A percentile compares a stretch with the other conserved stretches of the same genome.
phyloP scores from a whole-genome alignment of 768 basidiomycete species.

The Hydnomerulius pinastri region DNA sequence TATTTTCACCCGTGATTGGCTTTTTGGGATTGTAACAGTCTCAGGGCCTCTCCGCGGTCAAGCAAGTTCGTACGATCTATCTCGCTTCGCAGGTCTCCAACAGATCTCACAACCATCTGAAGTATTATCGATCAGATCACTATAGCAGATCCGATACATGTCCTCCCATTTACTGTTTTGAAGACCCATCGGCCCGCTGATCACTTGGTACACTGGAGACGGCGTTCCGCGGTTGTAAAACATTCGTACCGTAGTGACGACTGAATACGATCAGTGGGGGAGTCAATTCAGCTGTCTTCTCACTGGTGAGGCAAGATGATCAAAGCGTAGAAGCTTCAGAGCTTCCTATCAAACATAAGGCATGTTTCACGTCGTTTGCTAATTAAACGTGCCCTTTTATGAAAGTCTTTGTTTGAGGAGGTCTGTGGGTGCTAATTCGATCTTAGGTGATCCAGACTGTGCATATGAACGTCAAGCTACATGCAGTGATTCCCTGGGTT shows the following conservation, averaged over 20 bases:
- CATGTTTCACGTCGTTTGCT: background rate
- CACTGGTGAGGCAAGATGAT: background rate
- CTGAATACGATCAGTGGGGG: background rate
- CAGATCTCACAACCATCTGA: background rate
- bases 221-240: background rate
- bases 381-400: background rate
- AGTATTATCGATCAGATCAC: background rate
- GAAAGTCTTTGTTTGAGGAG: no score
- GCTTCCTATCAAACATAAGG: background rate
- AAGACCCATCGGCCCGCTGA: background rate
- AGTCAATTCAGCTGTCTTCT: background rate
- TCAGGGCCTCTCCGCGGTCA: conserved; percentile 21
- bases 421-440: background rate
- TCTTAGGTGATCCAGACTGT: background rate
- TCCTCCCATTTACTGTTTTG: background rate
- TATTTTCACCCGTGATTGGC: conserved; percentile 10
- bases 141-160: background rate
- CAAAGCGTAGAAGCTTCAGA: background rate
- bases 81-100: background rate
- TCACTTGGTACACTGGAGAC: background rate
- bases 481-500: conserved; percentile 10
- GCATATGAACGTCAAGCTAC: background rate
- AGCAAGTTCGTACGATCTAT: conserved; percentile 1
- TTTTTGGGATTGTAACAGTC: conserved; percentile 20
- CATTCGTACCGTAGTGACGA: background rate